phyloP scores from a whole-genome alignment of 2,329 filamentous ascomycete genomes.

The Pestalotiopsis sp. region DNA sequence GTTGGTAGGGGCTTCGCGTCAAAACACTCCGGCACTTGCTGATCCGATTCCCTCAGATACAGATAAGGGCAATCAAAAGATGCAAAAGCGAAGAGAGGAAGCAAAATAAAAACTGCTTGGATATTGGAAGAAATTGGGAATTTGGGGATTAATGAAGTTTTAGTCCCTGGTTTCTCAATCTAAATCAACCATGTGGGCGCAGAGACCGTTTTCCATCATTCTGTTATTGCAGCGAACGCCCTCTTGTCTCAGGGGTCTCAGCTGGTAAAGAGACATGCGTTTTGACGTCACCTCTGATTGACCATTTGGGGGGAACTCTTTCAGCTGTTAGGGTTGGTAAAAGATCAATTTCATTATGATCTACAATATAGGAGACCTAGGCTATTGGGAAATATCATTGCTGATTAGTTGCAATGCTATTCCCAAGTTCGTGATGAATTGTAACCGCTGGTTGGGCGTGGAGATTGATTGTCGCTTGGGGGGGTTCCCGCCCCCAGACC shows the following conservation, averaged over 20 bases:
- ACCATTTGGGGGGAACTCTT: neutral
- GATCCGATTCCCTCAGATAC: neutral
- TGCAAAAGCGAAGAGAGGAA: neutral
- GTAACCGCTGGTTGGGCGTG: neutral
- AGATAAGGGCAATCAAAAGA: neutral
- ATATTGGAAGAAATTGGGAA: neutral
- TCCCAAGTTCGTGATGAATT: neutral
- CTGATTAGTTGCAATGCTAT: neutral
- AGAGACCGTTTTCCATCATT: constrained; percentile 5
- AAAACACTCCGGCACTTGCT: neutral
- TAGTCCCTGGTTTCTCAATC: neutral
- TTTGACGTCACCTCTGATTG: neutral
- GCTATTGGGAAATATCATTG: neutral
- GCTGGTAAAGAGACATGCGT: neutral
- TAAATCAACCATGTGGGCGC: neutral
- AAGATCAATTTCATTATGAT: neutral
- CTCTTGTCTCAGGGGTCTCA: constrained; percentile 4
- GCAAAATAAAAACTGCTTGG: neutral
- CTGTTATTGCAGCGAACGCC: neutral
- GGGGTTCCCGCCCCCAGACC: neutral
- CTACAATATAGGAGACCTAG: neutral
- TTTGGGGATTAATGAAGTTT: neutral
- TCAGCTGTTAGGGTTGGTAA: neutral
- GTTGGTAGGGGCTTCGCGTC: neutral
- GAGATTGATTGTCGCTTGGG: neutral